Base-by-base conservation (phyloP, 2,329 filamentous ascomycete species). In the Coniochaeta sp. region DNA sequence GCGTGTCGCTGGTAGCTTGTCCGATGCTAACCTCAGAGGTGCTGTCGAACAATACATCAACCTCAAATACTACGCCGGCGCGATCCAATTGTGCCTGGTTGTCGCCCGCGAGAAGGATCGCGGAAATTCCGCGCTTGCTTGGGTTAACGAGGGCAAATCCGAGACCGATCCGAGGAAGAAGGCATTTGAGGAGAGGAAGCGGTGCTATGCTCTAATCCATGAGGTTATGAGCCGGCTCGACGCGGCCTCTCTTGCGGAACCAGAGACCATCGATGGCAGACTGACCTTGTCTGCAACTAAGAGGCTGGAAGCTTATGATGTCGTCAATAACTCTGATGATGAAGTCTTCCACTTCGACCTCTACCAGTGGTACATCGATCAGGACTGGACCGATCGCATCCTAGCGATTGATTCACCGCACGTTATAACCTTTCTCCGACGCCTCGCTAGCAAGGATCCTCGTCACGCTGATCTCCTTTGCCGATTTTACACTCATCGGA, bases 311-410 rank as follows among this genome's bases (percentile, higher is more conserved):
- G 93, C 95, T 0, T 96, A 98, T 74, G 85, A 88, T 52, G 90
- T 97, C 2, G 92, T 99, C 67, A 91, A 96, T 70, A 84, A 83
- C 61, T 96, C 93, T 0, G 84, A 88, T 16, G 95, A 99, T 66
- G 91, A 97, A 69, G 90, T 97, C 5, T 99, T 99, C 77, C 89
- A 98, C 72, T 96, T 91, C 63, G 91, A 91, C 68, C 81, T 99
- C n/a, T 99, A 97, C 71, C 93, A 97, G 69, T 99, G 95, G 93
- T 99, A 99, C 73, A 87, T 98, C 65, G 76, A 83, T 59, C 88
- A 93, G 71, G 89, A 89, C 19, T 93, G 90, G 86, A 89, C 86
- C 11, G 91, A 97, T 64, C 88, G 92, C 16, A 83, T 99, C 31
- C 83, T 99, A 36, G 86, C 89, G 38, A 91, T 95, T 58, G 85